Base-by-base conservation (phyloP, 257 asterid species). In the Lavandula angustifolia region DNA sequence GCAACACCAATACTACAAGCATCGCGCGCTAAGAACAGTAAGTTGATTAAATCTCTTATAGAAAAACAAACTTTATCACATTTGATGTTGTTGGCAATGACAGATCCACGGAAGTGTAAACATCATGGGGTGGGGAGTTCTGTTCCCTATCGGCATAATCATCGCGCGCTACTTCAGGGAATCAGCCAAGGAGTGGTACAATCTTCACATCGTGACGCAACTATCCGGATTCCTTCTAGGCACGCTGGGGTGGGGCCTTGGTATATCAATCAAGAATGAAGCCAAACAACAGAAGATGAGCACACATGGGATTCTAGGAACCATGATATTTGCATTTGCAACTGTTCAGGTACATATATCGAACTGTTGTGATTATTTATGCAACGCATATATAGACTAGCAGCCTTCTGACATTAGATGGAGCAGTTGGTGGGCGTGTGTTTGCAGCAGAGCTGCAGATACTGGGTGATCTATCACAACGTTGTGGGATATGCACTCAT, bases 161-260 rank as follows among this genome's bases (percentile, higher is more conserved):
- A 31, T 59, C 5, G 84, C 87, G n/a, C 72, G 87, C 50, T 70
- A 75, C 57, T 70, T 63, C 55, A 81, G 48, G 65, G 77, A 62
- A 60, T 49, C 32, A 29, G 54, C 60, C 17, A 60, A 64, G 1
- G 76, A 79, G 3, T 74, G 81, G 84, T 71, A 74, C 56, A 51
- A 74, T 31, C 70, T 82, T 43, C 87, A 82, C 60, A 64, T 76
- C 5, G 0, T 47, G 42, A 61, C 79, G 6, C 75, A 82, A 9
- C 29, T 68, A n/a, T 69, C 77, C 22, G 84, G 84, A 9, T 79
- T 68, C 52, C 22, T 79, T 34, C 32, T 82, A 46, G 84, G 87
- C 69, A 65, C 84, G 38, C 18, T 79, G 4, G 87, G 87, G 42
- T 82, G 87, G 87, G 84, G 82, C 2, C 68, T 79, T 16, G 87